Evolutionary conservation across 2,329 filamentous ascomycete genomes (phyloP).

Genomic region (Magnaporthales sp.): DNA sequence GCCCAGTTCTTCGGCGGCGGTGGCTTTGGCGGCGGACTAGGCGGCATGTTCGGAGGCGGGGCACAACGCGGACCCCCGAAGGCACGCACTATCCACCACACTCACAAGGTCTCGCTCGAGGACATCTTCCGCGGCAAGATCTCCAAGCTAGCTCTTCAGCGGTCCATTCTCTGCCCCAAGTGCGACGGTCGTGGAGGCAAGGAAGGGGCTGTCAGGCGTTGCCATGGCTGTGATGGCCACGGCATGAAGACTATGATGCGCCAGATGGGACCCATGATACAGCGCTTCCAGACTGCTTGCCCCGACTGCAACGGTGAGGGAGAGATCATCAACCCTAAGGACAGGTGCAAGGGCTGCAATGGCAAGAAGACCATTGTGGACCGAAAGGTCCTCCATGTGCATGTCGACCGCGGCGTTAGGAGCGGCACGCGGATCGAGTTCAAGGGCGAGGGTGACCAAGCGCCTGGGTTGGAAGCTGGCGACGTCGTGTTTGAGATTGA

Average conservation of each 20-base stretch:
- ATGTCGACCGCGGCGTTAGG: constrained; percentile 90
- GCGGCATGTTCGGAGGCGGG: constrained; percentile 70
- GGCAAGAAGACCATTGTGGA: constrained; percentile 98
- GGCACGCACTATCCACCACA: constrained; percentile 94
- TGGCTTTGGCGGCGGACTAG: constrained; percentile 63
- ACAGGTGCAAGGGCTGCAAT: constrained; percentile 91
- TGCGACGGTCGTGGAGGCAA: constrained; percentile 94
- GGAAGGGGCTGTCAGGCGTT: constrained; percentile 94
- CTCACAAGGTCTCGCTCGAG: constrained; percentile 95
- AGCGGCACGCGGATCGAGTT: constrained; percentile 96
- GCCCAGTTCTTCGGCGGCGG: constrained; percentile 88
- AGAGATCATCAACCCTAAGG: constrained; percentile 93
- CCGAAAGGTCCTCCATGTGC: constrained; percentile 95
- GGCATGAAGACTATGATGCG: constrained; percentile 99
- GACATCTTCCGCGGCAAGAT: constrained; percentile 98
- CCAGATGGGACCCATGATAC: constrained; percentile 99
- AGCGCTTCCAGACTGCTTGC: constrained; percentile 98
- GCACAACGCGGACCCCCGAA: constrained; percentile 74
- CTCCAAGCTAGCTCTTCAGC: constrained; percentile 93
- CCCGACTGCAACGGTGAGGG: constrained; percentile 97
- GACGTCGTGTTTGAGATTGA: constrained; percentile 99
- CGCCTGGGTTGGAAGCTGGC: constrained; percentile 84
- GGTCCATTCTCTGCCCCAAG: constrained; percentile 92
- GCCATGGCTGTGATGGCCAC: constrained; percentile 79
- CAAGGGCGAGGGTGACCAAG: constrained; percentile 91